Percentiles rank a stretch among this genome's conserved stretches.
Evolutionary conservation across 495 filamentous ascomycete genomes (phyloP).

Genomic region (Oidiodendron maius): DNA sequence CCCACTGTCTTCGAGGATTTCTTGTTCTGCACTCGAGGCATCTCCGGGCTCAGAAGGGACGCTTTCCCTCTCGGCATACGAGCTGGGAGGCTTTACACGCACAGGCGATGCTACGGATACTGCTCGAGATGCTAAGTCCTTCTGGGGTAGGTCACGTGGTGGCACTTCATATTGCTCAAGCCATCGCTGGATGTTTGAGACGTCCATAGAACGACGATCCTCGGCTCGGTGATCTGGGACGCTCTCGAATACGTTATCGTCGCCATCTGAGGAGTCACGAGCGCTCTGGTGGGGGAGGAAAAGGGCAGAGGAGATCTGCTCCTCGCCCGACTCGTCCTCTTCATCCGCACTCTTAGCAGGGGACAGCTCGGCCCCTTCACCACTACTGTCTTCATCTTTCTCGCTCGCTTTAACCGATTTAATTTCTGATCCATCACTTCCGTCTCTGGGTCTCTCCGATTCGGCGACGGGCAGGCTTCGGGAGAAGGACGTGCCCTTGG

Average conservation of each 20-base stretch:
- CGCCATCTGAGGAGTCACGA: slow-evolving; percentile 33
- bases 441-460: slow-evolving; percentile 21
- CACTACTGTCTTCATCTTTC: slow-evolving; percentile 23
- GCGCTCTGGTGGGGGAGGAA: slow-evolving; percentile 84
- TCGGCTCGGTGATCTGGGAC: slow-evolving; percentile 11
- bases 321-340: slow-evolving; percentile 76
- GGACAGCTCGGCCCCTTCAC: slow-evolving; percentile 7
- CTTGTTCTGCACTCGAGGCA: slow-evolving; percentile 32
- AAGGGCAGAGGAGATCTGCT: slow-evolving; percentile 90
- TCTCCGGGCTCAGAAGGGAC: slow-evolving; percentile 52
- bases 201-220: slow-evolving; percentile 9
- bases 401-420: background rate
- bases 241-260: background rate
- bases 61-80: slow-evolving; percentile 38
- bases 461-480: slow-evolving; percentile 44
- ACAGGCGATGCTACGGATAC: slow-evolving; percentile 27
- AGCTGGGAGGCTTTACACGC: slow-evolving; percentile 35
- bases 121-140: slow-evolving; percentile 22
- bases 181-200: slow-evolving; percentile 13
- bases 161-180: slow-evolving; percentile 22
- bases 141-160: slow-evolving; percentile 23
- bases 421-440: background rate
- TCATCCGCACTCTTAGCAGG: slow-evolving; percentile 27
- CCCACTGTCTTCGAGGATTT: slow-evolving; percentile 27
- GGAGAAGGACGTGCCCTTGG: slow-evolving; percentile 46